Evolutionary conservation across 192 early-diverging fungal genomes (phyloP).

Genomic region (Mortierella claussenii): DNA sequence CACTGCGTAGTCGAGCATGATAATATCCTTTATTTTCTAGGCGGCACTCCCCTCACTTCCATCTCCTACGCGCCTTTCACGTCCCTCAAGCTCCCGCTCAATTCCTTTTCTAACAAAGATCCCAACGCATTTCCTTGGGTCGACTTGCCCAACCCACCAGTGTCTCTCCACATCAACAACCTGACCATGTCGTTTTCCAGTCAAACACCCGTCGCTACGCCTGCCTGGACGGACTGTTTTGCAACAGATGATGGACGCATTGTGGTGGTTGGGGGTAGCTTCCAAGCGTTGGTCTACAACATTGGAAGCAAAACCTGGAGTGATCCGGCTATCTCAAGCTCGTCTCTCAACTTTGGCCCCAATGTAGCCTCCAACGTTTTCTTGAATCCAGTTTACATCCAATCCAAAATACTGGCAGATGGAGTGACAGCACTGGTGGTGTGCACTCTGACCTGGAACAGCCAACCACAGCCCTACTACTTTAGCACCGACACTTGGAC

Average conservation of each 20-base stretch:
- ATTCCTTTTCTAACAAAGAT: neutral
- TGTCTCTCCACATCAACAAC: slow-evolving; percentile 32
- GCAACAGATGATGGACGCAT: slow-evolving; percentile 45
- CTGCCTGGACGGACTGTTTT: slow-evolving; percentile 47
- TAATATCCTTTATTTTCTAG: slow-evolving; percentile 30
- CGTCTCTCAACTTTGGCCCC: slow-evolving; percentile 19
- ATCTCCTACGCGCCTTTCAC: slow-evolving; percentile 30
- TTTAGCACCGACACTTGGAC: slow-evolving; percentile 35
- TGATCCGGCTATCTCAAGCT: neutral
- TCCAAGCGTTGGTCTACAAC: slow-evolving; percentile 24
- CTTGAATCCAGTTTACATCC: slow-evolving; percentile 39
- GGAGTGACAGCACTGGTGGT: slow-evolving; percentile 39
- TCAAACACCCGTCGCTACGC: slow-evolving; percentile 2
- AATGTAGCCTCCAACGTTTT: slow-evolving; percentile 23
- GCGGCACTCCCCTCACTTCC: slow-evolving; percentile 37
- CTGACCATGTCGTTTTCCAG: slow-evolving; percentile 38
- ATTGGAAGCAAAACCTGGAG: slow-evolving; percentile 18
- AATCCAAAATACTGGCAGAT: slow-evolving; percentile 37
- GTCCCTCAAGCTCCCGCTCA: slow-evolving; percentile 32
- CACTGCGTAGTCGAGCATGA: slow-evolving; percentile 47
- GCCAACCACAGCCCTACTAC: slow-evolving; percentile 50
- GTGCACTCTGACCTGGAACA: slow-evolving; percentile 49
- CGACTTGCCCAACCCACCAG: slow-evolving; percentile 31
- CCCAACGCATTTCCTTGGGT: slow-evolving; percentile 30
- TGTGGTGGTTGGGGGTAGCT: slow-evolving; percentile 38